Base-by-base conservation (phyloP, 257 asterid species). In the Nemophila menziesii region DNA sequence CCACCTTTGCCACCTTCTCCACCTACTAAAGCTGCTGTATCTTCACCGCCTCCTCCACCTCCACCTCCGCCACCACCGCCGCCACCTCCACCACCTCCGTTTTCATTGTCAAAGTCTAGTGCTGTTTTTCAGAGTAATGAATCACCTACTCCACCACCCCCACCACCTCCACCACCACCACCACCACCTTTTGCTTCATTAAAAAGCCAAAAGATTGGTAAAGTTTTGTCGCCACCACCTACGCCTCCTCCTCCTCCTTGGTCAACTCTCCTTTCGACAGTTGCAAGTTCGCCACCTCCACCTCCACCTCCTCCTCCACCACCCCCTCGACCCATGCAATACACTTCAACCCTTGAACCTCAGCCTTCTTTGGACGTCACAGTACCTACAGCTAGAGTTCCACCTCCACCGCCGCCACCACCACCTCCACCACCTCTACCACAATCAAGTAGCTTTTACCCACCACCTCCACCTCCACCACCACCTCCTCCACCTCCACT, bases 401-500 rank as follows among this genome's bases (percentile, higher is more conserved):
- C 65, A 24, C 67, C 74, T 0, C 66, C 77, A 0, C 63, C 72
- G 7, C 63, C 70, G 10, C 48, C 46, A 3, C 72, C 74, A 16
- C 64, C 71, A 2, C 70, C 71, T 9, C 69, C 77, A 10, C 68
- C 70, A 6, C 60, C 23, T 8, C 52, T 50, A 23, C 54, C 59
- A 23, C n/a, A n/a, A n/a, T n/a, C n/a, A n/a, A n/a, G n/a, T n/a
- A n/a, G n/a, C n/a, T n/a, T n/a, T n/a, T n/a, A n/a, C n/a, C 59
- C 72, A 21, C 55, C 60, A 10, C 56, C 48, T 14, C 44, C 67
- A 38, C 44, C 44, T 16, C 56, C 70, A 1, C 52, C 79, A 4
- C 61, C 67, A 20, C 22, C 36, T 5, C 20, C 21, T 4, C 61
- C 70, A 1, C 52, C 82, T 2, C 80, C 80, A 4, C 83, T 73